Base-by-base conservation (phyloP, 176 grass and related monocot species). In the Calamus simplicifolius region DNA sequence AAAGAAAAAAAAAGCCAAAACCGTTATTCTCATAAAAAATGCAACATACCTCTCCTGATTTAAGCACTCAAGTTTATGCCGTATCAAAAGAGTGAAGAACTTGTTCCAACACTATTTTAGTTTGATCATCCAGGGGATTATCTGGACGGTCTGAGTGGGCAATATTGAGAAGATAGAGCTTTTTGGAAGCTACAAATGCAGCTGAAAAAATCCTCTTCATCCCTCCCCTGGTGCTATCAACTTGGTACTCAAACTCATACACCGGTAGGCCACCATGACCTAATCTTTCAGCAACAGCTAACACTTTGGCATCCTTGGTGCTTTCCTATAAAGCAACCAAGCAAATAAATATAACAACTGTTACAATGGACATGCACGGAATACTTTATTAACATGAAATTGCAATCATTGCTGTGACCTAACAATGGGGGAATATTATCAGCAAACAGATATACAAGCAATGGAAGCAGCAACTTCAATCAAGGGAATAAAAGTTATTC, bases 61-160 rank as follows among this genome's bases (percentile, higher is more conserved):
- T 43, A 43, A 43, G 6, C 35, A 43, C 8, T 43, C 35, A 43
- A 12, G 35, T 43, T 43, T 86, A 91, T 56, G 82, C 29, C 60
- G 81, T 71, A 77, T 91, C 87, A 80, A 97, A 97, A 63, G 93
- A 97, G 79, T 88, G 84, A 62, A 97, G 84, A 18, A 88, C 75
- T 75, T 82, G 59, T 77, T 97, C 93, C 38, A 97, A 57, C 57
- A 85, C 17, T 71, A 38, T 57, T 85, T 78, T 88, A n/a, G 78
- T 91, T 57, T 88, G 18, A 57, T 16, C 62, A 51, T 76, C 74
- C 76, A 97, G 67, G 35, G 87, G 78, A 59, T 82, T 85, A 35
- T 91, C 84, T 56, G 69, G 69, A 55, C 56, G 72, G 31, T 97
- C 81, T 66, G 84, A 88, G 26, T 82, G 75, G 28, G 84, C 51